Percentiles rank a stretch among this genome's conserved stretches.
Evolutionary conservation across 2,329 filamentous ascomycete genomes (phyloP).

Genomic region (Fusarium proliferatum): DNA sequence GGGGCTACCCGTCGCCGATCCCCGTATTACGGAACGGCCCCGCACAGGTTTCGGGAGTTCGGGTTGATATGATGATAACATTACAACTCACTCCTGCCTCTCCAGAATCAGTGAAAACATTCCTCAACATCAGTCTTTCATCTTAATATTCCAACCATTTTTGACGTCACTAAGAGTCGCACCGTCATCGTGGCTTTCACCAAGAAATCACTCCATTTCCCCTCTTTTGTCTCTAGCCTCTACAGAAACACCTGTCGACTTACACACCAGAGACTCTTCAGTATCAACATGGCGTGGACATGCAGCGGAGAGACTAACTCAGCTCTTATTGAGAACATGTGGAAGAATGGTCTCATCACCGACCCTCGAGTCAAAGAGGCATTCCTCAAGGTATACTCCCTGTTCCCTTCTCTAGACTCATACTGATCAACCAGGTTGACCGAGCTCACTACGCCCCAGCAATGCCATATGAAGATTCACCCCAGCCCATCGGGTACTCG

Average conservation of each 20-base stretch:
- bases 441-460: slow-evolving; percentile 83
- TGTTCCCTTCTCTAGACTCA: not conserved
- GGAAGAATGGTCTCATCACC: slow-evolving; percentile 77
- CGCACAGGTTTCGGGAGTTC: slow-evolving; percentile 38
- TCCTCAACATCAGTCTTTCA: too few relatives aligned
- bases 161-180: too few relatives aligned
- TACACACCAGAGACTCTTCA: slow-evolving; percentile 9
- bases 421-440: slow-evolving; percentile 72
- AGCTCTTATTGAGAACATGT: slow-evolving; percentile 83
- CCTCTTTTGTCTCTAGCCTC: not conserved
- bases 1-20: slow-evolving; percentile 39
- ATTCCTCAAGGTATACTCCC: slow-evolving; percentile 72
- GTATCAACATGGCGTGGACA: slow-evolving; percentile 83
- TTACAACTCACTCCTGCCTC: slow-evolving; percentile 1
- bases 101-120: not conserved
- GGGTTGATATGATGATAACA: slow-evolving; percentile 32
- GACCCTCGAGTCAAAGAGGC: slow-evolving; percentile 78
- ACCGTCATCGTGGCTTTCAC: slow-evolving; percentile 26
- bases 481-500: slow-evolving; percentile 64
- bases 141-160: too few relatives aligned
- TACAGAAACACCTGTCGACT: slow-evolving; percentile 1
- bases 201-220: slow-evolving; percentile 2
- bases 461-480: slow-evolving; percentile 73
- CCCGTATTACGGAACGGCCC: slow-evolving; percentile 39
- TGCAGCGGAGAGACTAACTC: slow-evolving; percentile 80